These are phyloP conservation scores for Gymnopus androsaceus DNA, from an alignment of 1,284 basidiomycete species.

Conservation along the genomic window DNA sequence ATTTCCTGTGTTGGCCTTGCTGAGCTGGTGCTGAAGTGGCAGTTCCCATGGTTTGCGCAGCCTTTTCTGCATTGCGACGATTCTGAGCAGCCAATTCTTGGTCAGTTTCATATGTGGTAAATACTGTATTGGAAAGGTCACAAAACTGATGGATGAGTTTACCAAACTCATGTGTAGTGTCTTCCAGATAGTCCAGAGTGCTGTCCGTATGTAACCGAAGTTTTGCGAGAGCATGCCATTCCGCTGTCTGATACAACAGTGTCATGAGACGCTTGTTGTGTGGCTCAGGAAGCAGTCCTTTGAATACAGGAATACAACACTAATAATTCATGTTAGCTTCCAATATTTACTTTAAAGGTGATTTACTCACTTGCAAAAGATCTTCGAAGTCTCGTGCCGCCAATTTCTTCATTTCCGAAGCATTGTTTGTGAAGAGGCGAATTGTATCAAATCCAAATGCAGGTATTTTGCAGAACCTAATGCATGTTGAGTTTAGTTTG, in stretches of 20 bases:
- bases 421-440: conserved; percentile 27
- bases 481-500: not conserved
- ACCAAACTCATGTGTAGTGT: conserved; percentile 9
- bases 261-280: conserved; percentile 23
- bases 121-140: not conserved
- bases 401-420: conserved; percentile 31
- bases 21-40: not conserved
- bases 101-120: not conserved
- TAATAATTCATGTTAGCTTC: no score
- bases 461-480: conserved; percentile 22
- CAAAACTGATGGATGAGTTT: conserved; percentile 4
- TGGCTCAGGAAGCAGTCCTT: conserved; percentile 27
- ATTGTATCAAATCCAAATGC: conserved; percentile 31
- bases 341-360: no score
- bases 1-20: not conserved
- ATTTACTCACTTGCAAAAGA: conserved; percentile 28
- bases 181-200: conserved; percentile 1
- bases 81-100: conserved; percentile 5
- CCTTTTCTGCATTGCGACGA: conserved; percentile 2
- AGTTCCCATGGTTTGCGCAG: not conserved
- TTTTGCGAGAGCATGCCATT: conserved; percentile 21
- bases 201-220: conserved; percentile 26
- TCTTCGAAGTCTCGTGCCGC: conserved; percentile 34
- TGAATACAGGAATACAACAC: conserved; percentile 36
- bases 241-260: conserved; percentile 20